Percentiles rank a stretch among this genome's conserved stretches.
phyloP scores from a whole-genome alignment of 805 yeast species.

The Barnettozyma californica region DNA sequence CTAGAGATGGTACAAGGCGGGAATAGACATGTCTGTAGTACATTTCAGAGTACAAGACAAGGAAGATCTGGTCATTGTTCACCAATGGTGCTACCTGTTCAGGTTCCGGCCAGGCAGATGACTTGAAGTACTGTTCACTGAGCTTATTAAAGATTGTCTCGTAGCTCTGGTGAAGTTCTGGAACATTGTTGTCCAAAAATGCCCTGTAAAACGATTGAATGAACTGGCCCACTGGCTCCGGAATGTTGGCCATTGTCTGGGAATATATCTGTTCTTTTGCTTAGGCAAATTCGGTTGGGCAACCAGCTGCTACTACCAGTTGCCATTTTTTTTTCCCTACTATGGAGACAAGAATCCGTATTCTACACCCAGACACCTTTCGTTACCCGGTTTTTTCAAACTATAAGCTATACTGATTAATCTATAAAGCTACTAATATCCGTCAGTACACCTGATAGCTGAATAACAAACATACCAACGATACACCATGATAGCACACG shows the following conservation, averaged over 20 bases:
- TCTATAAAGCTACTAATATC: conserved; percentile 7
- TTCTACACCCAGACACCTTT: neutral
- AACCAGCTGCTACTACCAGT: neutral
- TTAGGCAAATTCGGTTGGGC: no score
- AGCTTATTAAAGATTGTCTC: conserved; percentile 40
- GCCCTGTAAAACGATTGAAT: conserved; percentile 38
- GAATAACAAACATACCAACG: conserved; percentile 53
- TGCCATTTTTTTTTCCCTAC: neutral
- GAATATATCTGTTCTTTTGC: neutral
- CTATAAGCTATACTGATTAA: no score
- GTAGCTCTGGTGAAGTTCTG: conserved; percentile 40
- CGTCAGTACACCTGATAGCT: conserved; percentile 38
- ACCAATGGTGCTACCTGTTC: conserved; percentile 39
- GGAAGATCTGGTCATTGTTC: conserved; percentile 38
- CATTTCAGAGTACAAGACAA: conserved; percentile 42
- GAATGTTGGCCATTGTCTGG: conserved; percentile 20
- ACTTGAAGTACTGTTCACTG: conserved; percentile 39
- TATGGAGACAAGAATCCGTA: no score
- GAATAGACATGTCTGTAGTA: conserved; percentile 48
- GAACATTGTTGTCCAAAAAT: conserved; percentile 37
- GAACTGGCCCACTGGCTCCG: conserved; percentile 40
- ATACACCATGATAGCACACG: conserved; percentile 55
- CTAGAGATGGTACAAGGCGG: conserved; percentile 36
- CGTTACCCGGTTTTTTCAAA: neutral
- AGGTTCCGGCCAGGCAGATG: conserved; percentile 43